These are phyloP conservation scores for Fusarium sulawesiense DNA, from an alignment of 2,329 filamentous ascomycete species.

Conservation along the genomic window DNA sequence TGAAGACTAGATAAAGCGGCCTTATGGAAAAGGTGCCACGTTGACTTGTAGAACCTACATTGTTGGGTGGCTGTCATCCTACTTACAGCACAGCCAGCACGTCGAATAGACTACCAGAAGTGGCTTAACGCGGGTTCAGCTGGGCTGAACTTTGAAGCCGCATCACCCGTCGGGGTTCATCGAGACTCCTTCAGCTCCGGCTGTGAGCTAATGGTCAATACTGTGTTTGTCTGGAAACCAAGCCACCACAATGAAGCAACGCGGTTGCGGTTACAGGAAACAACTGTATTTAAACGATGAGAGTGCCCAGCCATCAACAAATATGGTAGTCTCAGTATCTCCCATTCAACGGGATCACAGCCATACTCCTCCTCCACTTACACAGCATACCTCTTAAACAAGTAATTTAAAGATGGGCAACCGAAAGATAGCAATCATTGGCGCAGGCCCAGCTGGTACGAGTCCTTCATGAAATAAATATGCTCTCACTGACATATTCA, in stretches of 20 bases:
- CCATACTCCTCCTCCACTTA: not conserved
- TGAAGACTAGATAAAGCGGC: not conserved
- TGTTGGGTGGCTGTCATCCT: not conserved
- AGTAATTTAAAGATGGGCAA: slow-evolving; percentile 29
- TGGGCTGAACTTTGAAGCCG: slow-evolving; percentile 27
- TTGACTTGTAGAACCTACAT: not conserved
- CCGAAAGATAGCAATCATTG: slow-evolving; percentile 45
- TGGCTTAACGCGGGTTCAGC: slow-evolving; percentile 1
- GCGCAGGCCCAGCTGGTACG: slow-evolving; percentile 47
- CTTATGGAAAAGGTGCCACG: slow-evolving; percentile 8
- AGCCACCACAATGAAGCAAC: not conserved
- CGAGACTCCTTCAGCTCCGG: slow-evolving; percentile 14
- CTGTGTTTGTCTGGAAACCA: not conserved
- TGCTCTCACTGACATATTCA: slow-evolving; percentile 20
- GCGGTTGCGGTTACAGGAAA: not conserved
- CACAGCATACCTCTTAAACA: not conserved
- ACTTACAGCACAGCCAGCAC: not conserved
- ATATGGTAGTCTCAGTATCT: not conserved
- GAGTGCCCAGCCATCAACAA: not conserved
- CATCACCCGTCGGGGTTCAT: slow-evolving; percentile 22
- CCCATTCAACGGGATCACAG: not conserved
- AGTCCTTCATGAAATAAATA: not conserved
- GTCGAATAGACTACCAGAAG: not conserved
- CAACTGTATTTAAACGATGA: slow-evolving; percentile 19
- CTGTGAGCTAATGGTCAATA: not conserved